These are phyloP conservation scores for Lizonia empirigonia DNA, from an alignment of 2,329 filamentous ascomycete species.

Conservation along the genomic window DNA sequence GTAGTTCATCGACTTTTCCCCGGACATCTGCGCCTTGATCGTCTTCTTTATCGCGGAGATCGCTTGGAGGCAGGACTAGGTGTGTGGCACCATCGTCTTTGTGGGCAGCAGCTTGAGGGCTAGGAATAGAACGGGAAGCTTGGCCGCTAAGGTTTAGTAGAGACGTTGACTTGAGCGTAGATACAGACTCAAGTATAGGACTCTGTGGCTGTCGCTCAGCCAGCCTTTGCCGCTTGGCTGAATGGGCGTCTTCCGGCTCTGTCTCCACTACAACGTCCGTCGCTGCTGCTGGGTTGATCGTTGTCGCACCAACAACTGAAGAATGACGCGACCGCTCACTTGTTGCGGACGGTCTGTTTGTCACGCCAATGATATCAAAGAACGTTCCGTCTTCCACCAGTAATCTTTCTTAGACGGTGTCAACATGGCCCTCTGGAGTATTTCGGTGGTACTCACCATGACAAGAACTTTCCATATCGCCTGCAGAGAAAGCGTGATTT, in stretches of 20 bases:
- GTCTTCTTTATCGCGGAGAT: conserved; percentile 10
- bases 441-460: conserved; percentile 20
- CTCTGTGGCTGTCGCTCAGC: conserved; percentile 15
- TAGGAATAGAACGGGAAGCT: not conserved
- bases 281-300: conserved; percentile 9
- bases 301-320: conserved; percentile 8
- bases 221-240: conserved; percentile 17
- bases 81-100: conserved; percentile 5
- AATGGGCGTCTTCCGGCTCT: conserved; percentile 13
- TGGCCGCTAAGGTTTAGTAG: conserved; percentile 3
- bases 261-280: conserved; percentile 7
- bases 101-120: not conserved
- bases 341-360: conserved; percentile 7
- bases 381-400: conserved; percentile 9
- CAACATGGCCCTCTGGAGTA: conserved; percentile 7
- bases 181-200: conserved; percentile 8
- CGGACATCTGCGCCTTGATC: conserved; percentile 1
- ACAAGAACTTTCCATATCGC: conserved; percentile 9
- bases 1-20: conserved; percentile 6
- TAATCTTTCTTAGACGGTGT: conserved; percentile 10
- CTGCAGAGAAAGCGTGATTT: conserved; percentile 15
- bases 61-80: not conserved
- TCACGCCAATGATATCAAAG: conserved; percentile 7
- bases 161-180: conserved; percentile 11
- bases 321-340: conserved; percentile 16